These are phyloP conservation scores for Bruguiera gymnorhiza DNA, from an alignment of 345 rosid genomes.

Conservation along the genomic window DNA sequence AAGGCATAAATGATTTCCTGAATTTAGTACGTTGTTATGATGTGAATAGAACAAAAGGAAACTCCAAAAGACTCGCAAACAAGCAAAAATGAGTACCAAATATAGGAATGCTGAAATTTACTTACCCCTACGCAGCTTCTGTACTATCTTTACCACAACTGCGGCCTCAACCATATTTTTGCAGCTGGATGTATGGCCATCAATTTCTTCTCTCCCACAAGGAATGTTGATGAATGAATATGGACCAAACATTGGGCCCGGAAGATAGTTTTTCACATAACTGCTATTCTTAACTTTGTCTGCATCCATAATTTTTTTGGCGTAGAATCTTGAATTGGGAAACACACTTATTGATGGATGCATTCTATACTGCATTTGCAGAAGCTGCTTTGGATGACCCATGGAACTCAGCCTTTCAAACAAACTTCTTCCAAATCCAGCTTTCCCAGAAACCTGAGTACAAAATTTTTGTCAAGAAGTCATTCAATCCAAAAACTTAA, in stretches of 20 bases:
- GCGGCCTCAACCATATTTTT: constrained; percentile 52
- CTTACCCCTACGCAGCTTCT: constrained; percentile 40
- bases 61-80: no score
- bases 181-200: constrained; percentile 20
- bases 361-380: constrained; percentile 69
- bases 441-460: constrained; percentile 33
- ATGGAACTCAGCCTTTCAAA: constrained; percentile 53
- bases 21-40: no score
- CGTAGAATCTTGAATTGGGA: constrained; percentile 53
- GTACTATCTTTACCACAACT: constrained; percentile 30
- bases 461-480: background rate
- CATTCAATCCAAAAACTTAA: no score
- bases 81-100: no score
- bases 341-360: constrained; percentile 69
- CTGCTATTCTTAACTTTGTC: constrained; percentile 10
- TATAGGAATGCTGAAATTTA: background rate
- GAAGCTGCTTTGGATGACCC: constrained; percentile 44
- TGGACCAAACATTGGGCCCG: constrained; percentile 43
- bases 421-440: constrained; percentile 59
- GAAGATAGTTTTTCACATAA: constrained; percentile 32
- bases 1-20: no score
- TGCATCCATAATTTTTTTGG: constrained; percentile 42
- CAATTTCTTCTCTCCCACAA: constrained; percentile 42
- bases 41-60: no score
- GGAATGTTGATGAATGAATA: constrained; percentile 46